A percentile compares a stretch with the other conserved stretches of the same genome.
phyloP scores from a whole-genome alignment of 768 basidiomycete genomes.

The Obba rivulosa region DNA sequence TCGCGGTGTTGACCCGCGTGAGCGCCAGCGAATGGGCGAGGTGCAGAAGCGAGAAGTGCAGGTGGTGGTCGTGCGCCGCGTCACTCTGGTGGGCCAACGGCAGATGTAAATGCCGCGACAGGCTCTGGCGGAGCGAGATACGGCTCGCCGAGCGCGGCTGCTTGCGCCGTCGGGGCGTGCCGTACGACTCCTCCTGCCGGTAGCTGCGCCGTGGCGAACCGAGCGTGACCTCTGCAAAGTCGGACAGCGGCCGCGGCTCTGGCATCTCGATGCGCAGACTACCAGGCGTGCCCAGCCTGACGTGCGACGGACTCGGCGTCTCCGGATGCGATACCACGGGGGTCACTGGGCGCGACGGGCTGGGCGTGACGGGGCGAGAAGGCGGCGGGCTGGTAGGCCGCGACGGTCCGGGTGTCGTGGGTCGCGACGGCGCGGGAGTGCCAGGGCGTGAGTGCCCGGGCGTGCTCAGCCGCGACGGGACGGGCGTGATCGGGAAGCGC shows the following conservation, averaged over 20 bases:
- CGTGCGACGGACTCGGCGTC: slow-evolving; percentile 3
- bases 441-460: slow-evolving; percentile 32
- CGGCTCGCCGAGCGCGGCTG: not conserved
- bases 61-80: slow-evolving; percentile 14
- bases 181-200: not conserved
- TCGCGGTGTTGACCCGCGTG: slow-evolving; percentile 4
- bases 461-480: slow-evolving; percentile 32
- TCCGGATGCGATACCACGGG: not conserved
- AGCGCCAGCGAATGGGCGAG: slow-evolving; percentile 17
- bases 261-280: not conserved
- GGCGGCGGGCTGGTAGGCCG: slow-evolving; percentile 1
- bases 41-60: slow-evolving; percentile 22
- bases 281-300: slow-evolving; percentile 2
- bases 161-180: not conserved
- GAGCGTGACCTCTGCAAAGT: no score
- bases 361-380: not conserved
- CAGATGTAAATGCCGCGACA: slow-evolving; percentile 14
- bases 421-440: slow-evolving; percentile 33
- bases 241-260: not conserved
- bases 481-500: slow-evolving; percentile 36
- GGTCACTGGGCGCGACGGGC: not conserved
- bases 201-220: no score
- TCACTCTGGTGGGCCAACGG: slow-evolving; percentile 12
- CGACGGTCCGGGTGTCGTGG: slow-evolving; percentile 24
- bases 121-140: slow-evolving; percentile 12